Percentiles rank a stretch among this genome's conserved stretches.
phyloP scores from a whole-genome alignment of 441 rosid genomes.

The Aquilaria agallochum region DNA sequence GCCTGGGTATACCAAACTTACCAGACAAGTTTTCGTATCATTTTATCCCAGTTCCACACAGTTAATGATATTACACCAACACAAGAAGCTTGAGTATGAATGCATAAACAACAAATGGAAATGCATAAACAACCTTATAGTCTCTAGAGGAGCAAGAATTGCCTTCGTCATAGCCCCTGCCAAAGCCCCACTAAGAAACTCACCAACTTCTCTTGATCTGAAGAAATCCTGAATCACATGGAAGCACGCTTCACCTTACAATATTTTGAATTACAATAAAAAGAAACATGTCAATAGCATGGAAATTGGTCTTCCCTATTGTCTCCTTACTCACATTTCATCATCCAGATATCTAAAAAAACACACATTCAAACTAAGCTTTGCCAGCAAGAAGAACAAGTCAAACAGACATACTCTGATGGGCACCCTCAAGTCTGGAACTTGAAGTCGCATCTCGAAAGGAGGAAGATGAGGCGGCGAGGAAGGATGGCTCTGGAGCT shows the following conservation, averaged over 20 bases:
- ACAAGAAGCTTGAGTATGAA: too few species aligned
- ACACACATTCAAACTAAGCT: not conserved
- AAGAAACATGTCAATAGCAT: too few species aligned
- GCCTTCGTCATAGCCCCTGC: slow-evolving; percentile 99
- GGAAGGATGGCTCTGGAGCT: slow-evolving; percentile 39
- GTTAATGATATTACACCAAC: not conserved
- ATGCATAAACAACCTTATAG: slow-evolving; percentile 56
- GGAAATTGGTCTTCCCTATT: too few species aligned
- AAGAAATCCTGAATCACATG: slow-evolving; percentile 49
- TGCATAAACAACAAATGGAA: not conserved
- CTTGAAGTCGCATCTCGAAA: slow-evolving; percentile 51
- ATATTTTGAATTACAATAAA: too few species aligned
- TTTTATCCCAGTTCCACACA: not conserved
- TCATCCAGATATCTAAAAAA: not conserved
- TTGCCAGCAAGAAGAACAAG: not conserved
- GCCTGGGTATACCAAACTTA: not conserved
- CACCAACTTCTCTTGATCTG: slow-evolving; percentile 75
- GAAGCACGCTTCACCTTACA: slow-evolving; percentile 5
- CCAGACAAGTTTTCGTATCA: not conserved
- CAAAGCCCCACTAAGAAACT: slow-evolving; percentile 94
- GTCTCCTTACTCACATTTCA: not conserved
- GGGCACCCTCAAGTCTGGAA: slow-evolving; percentile 50
- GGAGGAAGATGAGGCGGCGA: slow-evolving; percentile 26
- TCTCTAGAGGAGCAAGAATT: slow-evolving; percentile 96
- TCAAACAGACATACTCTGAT: slow-evolving; percentile 34